These are phyloP conservation scores for Aspergillus sp. DNA, from an alignment of 2,329 filamentous ascomycete species.

Conservation along the genomic window DNA sequence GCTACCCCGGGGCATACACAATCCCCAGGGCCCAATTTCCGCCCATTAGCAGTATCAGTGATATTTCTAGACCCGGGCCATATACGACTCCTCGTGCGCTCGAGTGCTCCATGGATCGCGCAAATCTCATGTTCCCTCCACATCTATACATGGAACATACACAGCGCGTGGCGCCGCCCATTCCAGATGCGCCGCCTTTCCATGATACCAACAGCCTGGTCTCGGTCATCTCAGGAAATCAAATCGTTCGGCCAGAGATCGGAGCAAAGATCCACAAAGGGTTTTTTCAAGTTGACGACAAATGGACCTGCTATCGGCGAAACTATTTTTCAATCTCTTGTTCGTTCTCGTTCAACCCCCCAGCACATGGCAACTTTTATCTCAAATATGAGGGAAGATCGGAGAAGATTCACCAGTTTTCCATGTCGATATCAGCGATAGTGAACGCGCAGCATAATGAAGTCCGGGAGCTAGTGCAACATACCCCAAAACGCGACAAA, in stretches of 20 bases:
- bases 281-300: slow-evolving; percentile 78
- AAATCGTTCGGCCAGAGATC: slow-evolving; percentile 71
- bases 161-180: slow-evolving; percentile 34
- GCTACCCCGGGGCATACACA: slow-evolving; percentile 40
- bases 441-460: slow-evolving; percentile 78
- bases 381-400: slow-evolving; percentile 54
- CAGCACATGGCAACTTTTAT: slow-evolving; percentile 60
- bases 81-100: slow-evolving; percentile 41
- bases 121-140: slow-evolving; percentile 37
- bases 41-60: slow-evolving; percentile 36
- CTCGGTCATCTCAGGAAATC: slow-evolving; percentile 39
- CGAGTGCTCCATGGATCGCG: slow-evolving; percentile 38
- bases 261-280: slow-evolving; percentile 84
- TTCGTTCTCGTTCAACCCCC: slow-evolving; percentile 73
- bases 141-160: slow-evolving; percentile 30
- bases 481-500: slow-evolving; percentile 90
- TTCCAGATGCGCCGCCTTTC: slow-evolving; percentile 49
- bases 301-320: slow-evolving; percentile 90
- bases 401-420: slow-evolving; percentile 72
- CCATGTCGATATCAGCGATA: slow-evolving; percentile 82
- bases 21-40: slow-evolving; percentile 38
- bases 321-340: slow-evolving; percentile 91
- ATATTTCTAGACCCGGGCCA: slow-evolving; percentile 39
- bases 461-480: slow-evolving; percentile 81
- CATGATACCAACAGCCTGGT: slow-evolving; percentile 44